These are phyloP conservation scores for Saksenaea vasiformis DNA, from an alignment of 371 early-diverging fungal species.

Conservation along the genomic window DNA sequence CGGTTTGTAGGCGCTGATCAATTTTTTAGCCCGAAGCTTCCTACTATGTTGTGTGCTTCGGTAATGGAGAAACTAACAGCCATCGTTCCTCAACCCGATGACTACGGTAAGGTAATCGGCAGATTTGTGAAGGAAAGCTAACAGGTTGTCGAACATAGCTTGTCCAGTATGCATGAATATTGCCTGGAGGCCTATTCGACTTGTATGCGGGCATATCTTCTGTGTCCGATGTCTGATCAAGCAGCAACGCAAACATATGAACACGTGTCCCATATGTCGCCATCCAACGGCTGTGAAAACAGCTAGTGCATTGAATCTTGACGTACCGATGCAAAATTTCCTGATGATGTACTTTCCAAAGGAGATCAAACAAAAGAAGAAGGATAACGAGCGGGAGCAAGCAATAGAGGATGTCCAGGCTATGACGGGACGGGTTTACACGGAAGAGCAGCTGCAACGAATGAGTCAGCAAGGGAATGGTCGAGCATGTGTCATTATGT, in stretches of 20 bases:
- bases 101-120: conserved; percentile 51
- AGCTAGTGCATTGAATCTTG: conserved; percentile 64
- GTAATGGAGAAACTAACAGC: conserved; percentile 48
- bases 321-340: conserved; percentile 62
- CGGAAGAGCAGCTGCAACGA: neutral
- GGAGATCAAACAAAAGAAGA: conserved; percentile 70
- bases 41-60: conserved; percentile 39
- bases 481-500: conserved; percentile 17
- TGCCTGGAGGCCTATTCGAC: conserved; percentile 75
- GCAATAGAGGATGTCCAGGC: conserved; percentile 54
- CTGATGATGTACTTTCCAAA: conserved; percentile 72
- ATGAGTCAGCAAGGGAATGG: neutral
- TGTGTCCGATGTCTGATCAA: conserved; percentile 77
- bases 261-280: conserved; percentile 75
- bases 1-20: conserved; percentile 24
- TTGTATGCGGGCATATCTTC: conserved; percentile 71
- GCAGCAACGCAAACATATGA: conserved; percentile 57
- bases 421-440: conserved; percentile 27
- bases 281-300: conserved; percentile 55
- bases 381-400: conserved; percentile 63
- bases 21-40: conserved; percentile 35
- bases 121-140: conserved; percentile 29
- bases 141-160: neutral
- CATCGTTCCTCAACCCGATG: conserved; percentile 75
- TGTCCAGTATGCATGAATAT: conserved; percentile 28